Base-by-base conservation (phyloP, 768 basidiomycete species). In the Tephrocybe sp. region DNA sequence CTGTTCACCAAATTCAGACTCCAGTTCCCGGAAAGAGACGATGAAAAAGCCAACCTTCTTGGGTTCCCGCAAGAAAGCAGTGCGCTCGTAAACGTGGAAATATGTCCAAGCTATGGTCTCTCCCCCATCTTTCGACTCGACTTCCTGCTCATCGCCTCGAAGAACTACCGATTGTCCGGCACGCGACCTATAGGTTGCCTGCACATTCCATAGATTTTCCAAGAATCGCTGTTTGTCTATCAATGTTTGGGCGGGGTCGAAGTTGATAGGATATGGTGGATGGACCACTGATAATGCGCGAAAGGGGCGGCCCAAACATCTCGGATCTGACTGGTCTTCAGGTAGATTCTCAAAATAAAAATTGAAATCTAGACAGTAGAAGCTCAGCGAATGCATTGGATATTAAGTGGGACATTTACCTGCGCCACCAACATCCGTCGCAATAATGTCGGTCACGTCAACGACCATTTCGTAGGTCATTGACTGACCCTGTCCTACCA, bases 281-380 rank as follows among this genome's bases (percentile, higher is more conserved):
- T 83, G 80, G 7, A 93, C 91, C 6, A 88, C 86, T 3, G 85
- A 80, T 48, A 88, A 75, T 0, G 86, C 81, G 20, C 97, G 85
- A 64, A 94, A 88, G 10, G 92, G 78, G 9, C 97, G 86, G 33
- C 86, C 88, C 14, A 85, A 83, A 93, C 96, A 98, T 44, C 86
- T n/a, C n/a, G n/a, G 80, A 43, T 94, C 93, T 14, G 77, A 81
- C 63, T 91, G 86, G 60, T 93, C 92, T 45, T 78, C 73, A 5
- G 93, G 93, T 14, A 90, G 86, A 38, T 73, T 84, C 68, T 93
- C 92, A 32, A 98, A 71, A 68, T 85, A 94, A 11, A 96, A 61
- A 54, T 95, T 86, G 45, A 98, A 82, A 58, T 94, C 95, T 94
- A 65, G 2, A 45, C 34, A 15, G n/a, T 24, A 20, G 47, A 23